These are phyloP conservation scores for Coniophora puteana DNA, from an alignment of 1,284 basidiomycete species.

Conservation along the genomic window DNA sequence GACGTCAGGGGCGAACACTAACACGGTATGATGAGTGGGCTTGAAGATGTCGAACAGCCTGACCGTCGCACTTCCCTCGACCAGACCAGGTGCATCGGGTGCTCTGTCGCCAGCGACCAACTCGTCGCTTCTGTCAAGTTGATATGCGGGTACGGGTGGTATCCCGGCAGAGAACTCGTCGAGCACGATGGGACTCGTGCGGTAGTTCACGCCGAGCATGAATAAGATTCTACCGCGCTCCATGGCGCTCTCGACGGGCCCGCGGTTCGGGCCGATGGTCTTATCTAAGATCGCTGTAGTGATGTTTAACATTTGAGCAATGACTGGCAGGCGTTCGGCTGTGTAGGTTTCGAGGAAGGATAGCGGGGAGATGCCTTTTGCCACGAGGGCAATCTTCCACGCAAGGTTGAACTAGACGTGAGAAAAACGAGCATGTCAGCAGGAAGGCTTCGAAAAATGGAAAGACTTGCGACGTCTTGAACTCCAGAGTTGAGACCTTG, in stretches of 20 bases:
- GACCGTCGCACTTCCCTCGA: constrained; percentile 1
- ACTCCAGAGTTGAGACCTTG: constrained; percentile 17
- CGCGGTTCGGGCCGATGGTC: neutral
- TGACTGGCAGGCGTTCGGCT: constrained; percentile 27
- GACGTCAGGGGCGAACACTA: too few relatives aligned
- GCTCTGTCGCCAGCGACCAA: neutral
- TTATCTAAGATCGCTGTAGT: constrained; percentile 5
- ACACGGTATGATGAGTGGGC: too few relatives aligned
- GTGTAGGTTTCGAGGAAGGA: constrained; percentile 21
- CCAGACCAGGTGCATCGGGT: constrained; percentile 3
- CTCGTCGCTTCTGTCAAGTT: too few relatives aligned
- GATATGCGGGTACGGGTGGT: constrained; percentile 5
- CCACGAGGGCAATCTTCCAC: constrained; percentile 29
- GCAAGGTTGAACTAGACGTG: constrained; percentile 19
- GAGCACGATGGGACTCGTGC: constrained; percentile 5
- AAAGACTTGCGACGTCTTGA: constrained; percentile 15
- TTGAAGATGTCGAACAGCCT: too few relatives aligned
- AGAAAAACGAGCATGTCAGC: constrained; percentile 1
- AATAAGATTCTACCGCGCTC: too few relatives aligned
- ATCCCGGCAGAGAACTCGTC: constrained; percentile 9
- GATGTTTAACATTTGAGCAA: constrained; percentile 23
- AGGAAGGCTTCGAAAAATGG: too few relatives aligned
- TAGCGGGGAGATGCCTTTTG: constrained; percentile 17
- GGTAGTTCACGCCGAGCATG: too few relatives aligned
- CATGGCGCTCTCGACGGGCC: constrained; percentile 8